Percentiles rank a stretch among this genome's conserved stretches.
phyloP scores from a whole-genome alignment of 148 eudicot species.

The Polygonum aviculare region DNA sequence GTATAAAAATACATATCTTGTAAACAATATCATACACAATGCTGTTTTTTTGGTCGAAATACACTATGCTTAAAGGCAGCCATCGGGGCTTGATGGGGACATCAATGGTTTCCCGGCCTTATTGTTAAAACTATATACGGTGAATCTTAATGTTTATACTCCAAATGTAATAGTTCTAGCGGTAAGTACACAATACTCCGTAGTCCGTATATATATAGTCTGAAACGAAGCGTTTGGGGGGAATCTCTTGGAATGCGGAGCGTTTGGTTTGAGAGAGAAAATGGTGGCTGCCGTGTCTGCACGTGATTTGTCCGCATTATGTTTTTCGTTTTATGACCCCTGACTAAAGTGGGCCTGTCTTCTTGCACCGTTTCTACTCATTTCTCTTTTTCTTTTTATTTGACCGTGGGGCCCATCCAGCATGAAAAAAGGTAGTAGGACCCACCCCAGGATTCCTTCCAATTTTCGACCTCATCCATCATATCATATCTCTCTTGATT shows the following conservation, averaged over 20 bases:
- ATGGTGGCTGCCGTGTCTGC: constrained; percentile 10
- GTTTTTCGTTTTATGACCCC: background rate
- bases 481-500: background rate
- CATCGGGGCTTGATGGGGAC: too few species aligned
- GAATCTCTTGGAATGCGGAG: too few species aligned
- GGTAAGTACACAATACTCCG: too few species aligned
- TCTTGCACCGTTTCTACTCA: background rate
- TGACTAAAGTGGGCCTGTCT: constrained; percentile 4
- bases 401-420: background rate
- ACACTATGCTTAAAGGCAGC: too few species aligned
- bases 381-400: background rate
- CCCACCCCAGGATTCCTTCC: background rate
- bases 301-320: constrained; percentile 8
- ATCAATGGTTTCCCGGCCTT: too few species aligned
- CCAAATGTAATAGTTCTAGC: too few species aligned
- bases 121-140: too few species aligned
- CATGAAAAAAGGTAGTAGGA: background rate
- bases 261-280: background rate
- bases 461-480: background rate
- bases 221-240: background rate
- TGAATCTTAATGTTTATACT: too few species aligned
- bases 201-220: too few species aligned
- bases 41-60: too few species aligned
- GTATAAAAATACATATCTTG: too few species aligned
- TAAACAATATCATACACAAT: too few species aligned